Base-by-base conservation (phyloP, 2,329 filamentous ascomycete genomes). In the Xylaria sp. region DNA sequence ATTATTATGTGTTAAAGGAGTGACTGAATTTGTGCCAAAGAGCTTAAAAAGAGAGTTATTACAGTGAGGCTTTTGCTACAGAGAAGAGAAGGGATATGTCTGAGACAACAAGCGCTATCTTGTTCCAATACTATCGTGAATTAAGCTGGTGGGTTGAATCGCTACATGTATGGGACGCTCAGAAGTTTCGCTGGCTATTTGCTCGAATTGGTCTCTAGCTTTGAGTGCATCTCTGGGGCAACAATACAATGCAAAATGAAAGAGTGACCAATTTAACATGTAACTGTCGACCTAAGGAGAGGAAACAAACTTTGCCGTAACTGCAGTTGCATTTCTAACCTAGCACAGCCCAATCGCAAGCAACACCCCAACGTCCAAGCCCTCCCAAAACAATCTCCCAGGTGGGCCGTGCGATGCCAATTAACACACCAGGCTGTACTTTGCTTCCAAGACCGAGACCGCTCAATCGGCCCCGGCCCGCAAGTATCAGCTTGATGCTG, bases 321-420 rank as follows among this genome's bases (percentile, higher is more conserved):
- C 18, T 9, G 27, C 23, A 32, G 18, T 89, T 23, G 55, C 23
- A 51, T 32, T 42, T 57, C 51, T 72, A 74, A 2, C 65, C 25
- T 48, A 78, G 59, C 29, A 78, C 69, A 66, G 69, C 76, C 81
- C 81, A 82, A 58, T 81, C 79, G 60, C 79, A 82, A 23, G 78
- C 79, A 25, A 82, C 79, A 3, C 72, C 76, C 77, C 80, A 81
- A 3, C 71, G 72, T 2, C 78, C 78, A 40, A 75, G 73, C 2
- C 60, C 74, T 23, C 72, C 74, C 1, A 82, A 66, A 29, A 73
- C 63, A 13, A 81, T 74, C 57, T 81, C 80, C 81, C 81, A 82
- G 16, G 76, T 77, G 2, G 80, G 80, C 42, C 78, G 76, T 42
- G 73, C 76, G 51, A 83, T 73, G 1, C 76, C 73, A 1, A 83